Base-by-base conservation (phyloP, 805 yeast species). In the Candida berthetii region DNA sequence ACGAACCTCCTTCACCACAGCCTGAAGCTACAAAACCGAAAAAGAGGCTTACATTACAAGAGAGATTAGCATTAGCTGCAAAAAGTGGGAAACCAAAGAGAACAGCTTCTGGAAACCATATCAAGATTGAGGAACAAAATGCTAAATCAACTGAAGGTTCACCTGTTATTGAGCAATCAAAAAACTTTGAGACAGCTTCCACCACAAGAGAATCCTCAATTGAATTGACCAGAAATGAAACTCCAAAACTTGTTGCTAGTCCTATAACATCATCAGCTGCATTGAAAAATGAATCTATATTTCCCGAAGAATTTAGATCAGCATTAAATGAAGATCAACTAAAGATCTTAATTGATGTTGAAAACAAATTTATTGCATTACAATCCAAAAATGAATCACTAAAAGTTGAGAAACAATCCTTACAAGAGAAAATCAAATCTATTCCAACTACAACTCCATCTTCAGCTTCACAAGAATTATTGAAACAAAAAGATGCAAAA, bases 31-130 rank as follows among this genome's bases (percentile, higher is more conserved):
- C 38, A 6, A 20, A 4, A 25, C 61, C 69, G 25, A 71, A 69
- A 48, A 83, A 82, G 57, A 69, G 90, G 47, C 64, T 86, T 16
- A 80, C 96, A 0, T 68, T 91, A 49, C 95, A 87, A 53, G 96
- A 90, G 53, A 70, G 97, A 46, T 68, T 90, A 40, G 95, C 93
- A 2, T 61, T 80, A 46, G 96, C 96, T 1, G 88, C 96, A 7
- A 71, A 75, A 47, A 53, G 62, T 35, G 64, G 64, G 31, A 39
- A 60, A 50, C 44, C 57, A 38, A 53, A 53, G 46, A 48, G 42
- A 59, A 52, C 41, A 14, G 40, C 19, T 17, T 31, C 34, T 7
- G 15, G 16, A 15, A 4, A 15, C 13, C 19, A 16, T 17, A n/a
- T 17, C 11, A 14, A 14, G 10, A 8, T n/a, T 9, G 18, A 15